Evolutionary conservation across 345 rosid genomes (phyloP), one percentile per base, ranked within the genome.

Genomic region (Hibiscus tridactylites): DNA sequence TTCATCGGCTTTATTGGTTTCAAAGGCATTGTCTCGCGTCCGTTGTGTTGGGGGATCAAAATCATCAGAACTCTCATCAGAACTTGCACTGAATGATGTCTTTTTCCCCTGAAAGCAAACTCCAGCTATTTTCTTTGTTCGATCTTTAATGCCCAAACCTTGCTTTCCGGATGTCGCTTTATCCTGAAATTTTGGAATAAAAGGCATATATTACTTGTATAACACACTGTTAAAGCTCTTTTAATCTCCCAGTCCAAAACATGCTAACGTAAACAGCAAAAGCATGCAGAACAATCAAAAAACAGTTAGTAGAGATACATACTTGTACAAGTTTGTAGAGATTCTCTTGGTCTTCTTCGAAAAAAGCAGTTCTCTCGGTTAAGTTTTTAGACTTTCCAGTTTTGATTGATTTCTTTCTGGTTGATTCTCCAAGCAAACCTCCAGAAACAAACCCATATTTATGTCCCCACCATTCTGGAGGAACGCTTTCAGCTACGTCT

Each of bases 291-390:
- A 52, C 17, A 5, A 52, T n/a, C 31, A 68, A 37, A 21, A 31
- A 69, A 42, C 1, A 19, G 28, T n/a, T 46, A 10, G 54, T 6
- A 21, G 33, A 44, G 9, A 44, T 16, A 37, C 77, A 53, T 82
- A 92, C 99, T 82, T 95, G 99, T 63, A 90, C 98, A 77, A 92
- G 84, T 46, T 95, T 90, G 83, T 95, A 95, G 29, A 92, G 96
- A 82, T 90, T 90, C 90, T 92, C 99, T 83, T 95, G 99, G 82
- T 92, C 99, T 64, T 92, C 88, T 85, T 95, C 99, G 68, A 70
- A 79, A 78, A 95, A 95, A 58, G 79, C 83, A 73, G 77, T 82
- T 76, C 99, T 90, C 84, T 81, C 73, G 13, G 69, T 73, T 72
- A 37, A 19, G 19, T 77, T 76, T 33, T 74, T 73, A 76, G 79